Evolutionary conservation across 371 early-diverging fungal genomes (phyloP).

Genomic region (Pancytospora philotis): DNA sequence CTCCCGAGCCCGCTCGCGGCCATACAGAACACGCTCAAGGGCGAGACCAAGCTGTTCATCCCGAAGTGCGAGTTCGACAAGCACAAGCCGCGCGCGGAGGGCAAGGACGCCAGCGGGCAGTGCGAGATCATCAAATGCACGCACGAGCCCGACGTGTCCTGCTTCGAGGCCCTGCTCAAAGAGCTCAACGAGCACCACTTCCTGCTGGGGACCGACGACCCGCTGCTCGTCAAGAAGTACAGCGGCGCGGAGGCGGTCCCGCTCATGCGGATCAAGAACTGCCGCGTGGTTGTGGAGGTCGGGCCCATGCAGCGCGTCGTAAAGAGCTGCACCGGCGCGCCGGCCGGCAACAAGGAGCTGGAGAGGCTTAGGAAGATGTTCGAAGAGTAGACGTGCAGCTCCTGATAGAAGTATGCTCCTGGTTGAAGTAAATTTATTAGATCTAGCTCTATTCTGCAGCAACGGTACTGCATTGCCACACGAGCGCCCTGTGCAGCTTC

Average conservation of each 20-base stretch:
- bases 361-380: slow-evolving; percentile 15
- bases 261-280: slow-evolving; percentile 11
- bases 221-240: slow-evolving; percentile 15
- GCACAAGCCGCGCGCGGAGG: slow-evolving; percentile 13
- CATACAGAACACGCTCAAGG: slow-evolving; percentile 24
- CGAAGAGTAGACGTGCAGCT: not conserved
- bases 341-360: slow-evolving; percentile 20
- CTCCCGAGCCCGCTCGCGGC: not conserved
- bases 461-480: too few relatives aligned
- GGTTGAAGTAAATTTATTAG: too few relatives aligned
- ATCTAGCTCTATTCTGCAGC: too few relatives aligned
- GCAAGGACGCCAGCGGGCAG: slow-evolving; percentile 17
- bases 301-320: not conserved
- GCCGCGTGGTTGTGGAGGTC: slow-evolving; percentile 10
- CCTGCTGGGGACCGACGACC: slow-evolving; percentile 23
- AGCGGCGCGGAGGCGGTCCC: slow-evolving; percentile 6
- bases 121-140: slow-evolving; percentile 27
- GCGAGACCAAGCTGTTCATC: slow-evolving; percentile 33
- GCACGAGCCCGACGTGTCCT: not conserved
- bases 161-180: slow-evolving; percentile 17
- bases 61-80: slow-evolving; percentile 41
- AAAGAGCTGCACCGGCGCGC: not conserved
- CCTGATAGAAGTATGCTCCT: too few relatives aligned
- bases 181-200: slow-evolving; percentile 36
- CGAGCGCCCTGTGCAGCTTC: too few relatives aligned